Evolutionary conservation across 768 basidiomycete genomes (phyloP), one percentile per base, ranked within the genome.

Genomic region (Lentinus tigrinus): DNA sequence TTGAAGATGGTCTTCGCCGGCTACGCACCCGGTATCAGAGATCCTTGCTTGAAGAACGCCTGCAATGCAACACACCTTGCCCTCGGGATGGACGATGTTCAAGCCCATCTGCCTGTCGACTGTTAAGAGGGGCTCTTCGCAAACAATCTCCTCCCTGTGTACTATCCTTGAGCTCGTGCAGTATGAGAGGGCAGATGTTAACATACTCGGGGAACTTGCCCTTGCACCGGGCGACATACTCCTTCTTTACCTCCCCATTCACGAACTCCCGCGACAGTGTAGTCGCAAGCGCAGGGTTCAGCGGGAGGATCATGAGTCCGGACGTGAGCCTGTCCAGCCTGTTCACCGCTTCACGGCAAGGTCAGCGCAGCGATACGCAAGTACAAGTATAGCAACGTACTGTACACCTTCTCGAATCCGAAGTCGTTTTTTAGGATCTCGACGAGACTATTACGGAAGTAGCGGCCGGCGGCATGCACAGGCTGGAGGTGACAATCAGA

Each of bases 81-180:
- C 97, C 56, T 95, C 87, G 0, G 95, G 93, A 68, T 97, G 93
- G 16, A 98, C 92, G 51, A 98, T 89, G 60, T 98, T 98, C 46
- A 99, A 73, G 3, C 97, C 97, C 87, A 98, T 95, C 69, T 98
- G 95, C 51, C 95, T 81, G 73, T 99, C 97, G 1, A 98, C 86
- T 0, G 94, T 95, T 56, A 99, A 72, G 7, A 99, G 74, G 1
- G 94, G 92, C 67, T 93, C 79, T 59, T 95, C 92, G 59, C 94
- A 94, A 0, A 80, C 71, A n/a, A 93, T 74, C 67, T 95, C 90
- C 52, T 82, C 88, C 40, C 95, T 95, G 53, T 17, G 14, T 21
- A n/a, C 34, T 0, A 49, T 43, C 19, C 13, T 4, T 13, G 4
- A 37, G 26, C 23, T 43, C 16, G n/a, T 4, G 37, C 13, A 19